Evolutionary conservation across 345 rosid genomes (phyloP), one percentile per base, ranked within the genome.

Genomic region (Reutealis trisperma): DNA sequence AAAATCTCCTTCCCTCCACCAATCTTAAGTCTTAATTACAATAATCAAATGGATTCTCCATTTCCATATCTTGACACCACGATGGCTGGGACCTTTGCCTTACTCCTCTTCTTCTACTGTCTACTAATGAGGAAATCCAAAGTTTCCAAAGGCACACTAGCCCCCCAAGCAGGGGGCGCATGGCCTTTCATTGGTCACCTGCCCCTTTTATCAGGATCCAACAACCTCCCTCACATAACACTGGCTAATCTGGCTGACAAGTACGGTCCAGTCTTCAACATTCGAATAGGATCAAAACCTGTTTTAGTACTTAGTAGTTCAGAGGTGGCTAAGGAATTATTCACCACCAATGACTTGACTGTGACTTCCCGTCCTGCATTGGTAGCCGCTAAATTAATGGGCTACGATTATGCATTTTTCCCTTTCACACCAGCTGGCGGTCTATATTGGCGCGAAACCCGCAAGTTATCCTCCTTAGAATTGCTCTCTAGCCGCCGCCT

Each of bases 151-250:
- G 21, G 7, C 61, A 63, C 14, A 65, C 0, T 21, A 5, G 14
- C 57, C 21, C 78, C 72, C 4, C 21, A 75, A 55, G 54, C 72
- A 4, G 1, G 49, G 3, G 52, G 71, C 6, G 4, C 63, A 18
- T 88, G 89, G 90, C 90, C 89, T 2, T 1, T 88, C 14, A 74
- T 85, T 8, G 88, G 89, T 24, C 89, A 85, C 73, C 77, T 86
- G 51, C 76, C 16, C 34, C 51, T 67, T 14, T 63, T 76, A 42
- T 9, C 67, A 5, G 60, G 58, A 60, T 51, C 54, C 30, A 55
- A 78, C 21, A 55, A 78, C 16, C 78, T 81, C 25, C 80, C 84
- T 42, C 87, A 84, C 76, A 7, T 71, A 4, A 55, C 75, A 2
- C 64, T 88, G 32, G 87, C 72, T 10, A 76, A 16, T 14, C 32